Conservation (phyloP, 108 stramenopile species). For the Fragilaria crotonensis region DNA sequence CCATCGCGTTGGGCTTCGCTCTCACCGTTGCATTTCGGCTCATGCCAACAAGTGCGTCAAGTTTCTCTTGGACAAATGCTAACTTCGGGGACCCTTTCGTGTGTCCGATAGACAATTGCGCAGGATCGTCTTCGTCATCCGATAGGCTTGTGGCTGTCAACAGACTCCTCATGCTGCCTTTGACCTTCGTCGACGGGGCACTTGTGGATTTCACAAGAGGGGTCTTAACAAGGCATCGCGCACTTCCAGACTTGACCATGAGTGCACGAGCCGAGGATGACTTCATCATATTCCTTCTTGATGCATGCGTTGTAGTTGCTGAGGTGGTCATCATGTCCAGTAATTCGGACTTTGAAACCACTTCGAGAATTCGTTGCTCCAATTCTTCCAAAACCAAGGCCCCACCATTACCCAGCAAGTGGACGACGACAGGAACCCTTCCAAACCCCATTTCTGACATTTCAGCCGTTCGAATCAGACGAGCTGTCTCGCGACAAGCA, state of each 20-base stretch:
- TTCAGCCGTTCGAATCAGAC: conserved; percentile 5
- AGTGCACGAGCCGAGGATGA: neutral
- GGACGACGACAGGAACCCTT: neutral
- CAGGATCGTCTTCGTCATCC: neutral
- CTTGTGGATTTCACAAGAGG: neutral
- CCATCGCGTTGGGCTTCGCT: neutral
- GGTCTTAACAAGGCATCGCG: neutral
- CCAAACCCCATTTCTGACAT: conserved; percentile 8
- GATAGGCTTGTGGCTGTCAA: neutral
- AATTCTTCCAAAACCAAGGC: conserved; percentile 6
- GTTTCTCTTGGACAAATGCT: neutral
- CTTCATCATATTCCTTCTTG: neutral
- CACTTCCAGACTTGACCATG: neutral
- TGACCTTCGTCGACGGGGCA: neutral
- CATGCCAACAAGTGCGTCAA: neutral
- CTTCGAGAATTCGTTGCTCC: conserved; percentile 2
- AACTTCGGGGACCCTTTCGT: neutral
- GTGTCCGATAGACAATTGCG: no score
- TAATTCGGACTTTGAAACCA: neutral
- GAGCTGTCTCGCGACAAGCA: neutral
- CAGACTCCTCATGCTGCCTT: neutral
- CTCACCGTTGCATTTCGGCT: neutral
- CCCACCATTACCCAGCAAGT: conserved; percentile 6
- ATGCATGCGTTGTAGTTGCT: neutral
- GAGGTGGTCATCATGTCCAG: neutral